Base-by-base conservation (phyloP, 2,329 filamentous ascomycete species). In the Pseudocercospora pini-densiflorae region DNA sequence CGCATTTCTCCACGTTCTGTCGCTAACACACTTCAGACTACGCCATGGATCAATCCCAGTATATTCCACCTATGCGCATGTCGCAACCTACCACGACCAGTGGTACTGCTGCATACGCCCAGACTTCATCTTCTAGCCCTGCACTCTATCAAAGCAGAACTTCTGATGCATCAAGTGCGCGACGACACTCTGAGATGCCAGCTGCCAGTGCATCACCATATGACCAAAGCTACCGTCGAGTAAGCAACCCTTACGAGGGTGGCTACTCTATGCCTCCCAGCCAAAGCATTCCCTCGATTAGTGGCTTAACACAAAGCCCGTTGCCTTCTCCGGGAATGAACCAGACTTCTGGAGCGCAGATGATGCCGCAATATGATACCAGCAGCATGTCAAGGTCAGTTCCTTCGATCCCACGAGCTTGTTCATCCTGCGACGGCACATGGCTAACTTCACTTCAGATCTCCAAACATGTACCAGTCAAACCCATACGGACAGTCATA, bases 231-330 rank as follows among this genome's bases (percentile, higher is more conserved):
- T 75, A 73, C 68, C 71, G 74, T 36, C 71, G 74, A 14, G 70
- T 72, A 23, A 76, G 69, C 66, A 75, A 65, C 62, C 73, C 74
- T 24, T 76, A 76, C 68, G 55, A 76, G 16, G 62, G 66, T 2
- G 70, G 71, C 58, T 77, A 77, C 63, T 72, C 75, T 16, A 71
- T 72, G 63, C 61, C 68, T 24, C 65, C 72, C 0, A 68, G 69
- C 58, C 75, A 74, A 63, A 74, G 70, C 3, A 76, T 77, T 21
- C 72, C 75, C 29, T 74, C 72, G 3, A 76, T 77, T 66, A 76
- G 73, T 57, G 76, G 77, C 23, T 65, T 78, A n/a, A 76, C 73
- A 9, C 76, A 77, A 58, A 76, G 74, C 60, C 71, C 75, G 14
- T 65, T 74, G 7, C 74, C 75, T 24, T 76, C 75, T 23, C 75